Conservation (phyloP, 805 yeast species). For the Candida pseudofarinosa region DNA sequence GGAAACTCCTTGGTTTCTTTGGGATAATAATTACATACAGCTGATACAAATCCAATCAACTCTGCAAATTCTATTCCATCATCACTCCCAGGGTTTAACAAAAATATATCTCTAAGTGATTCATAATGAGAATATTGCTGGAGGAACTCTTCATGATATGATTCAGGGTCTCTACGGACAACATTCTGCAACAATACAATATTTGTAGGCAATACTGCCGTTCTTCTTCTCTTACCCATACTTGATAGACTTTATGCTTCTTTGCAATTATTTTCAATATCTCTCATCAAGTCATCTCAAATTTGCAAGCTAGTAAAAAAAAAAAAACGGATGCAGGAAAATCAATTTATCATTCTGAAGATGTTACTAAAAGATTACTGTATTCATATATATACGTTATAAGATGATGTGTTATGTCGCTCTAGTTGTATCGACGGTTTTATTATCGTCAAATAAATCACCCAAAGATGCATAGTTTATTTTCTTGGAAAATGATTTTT, state of each 20-base stretch:
- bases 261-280: background rate
- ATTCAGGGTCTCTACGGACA: conserved; percentile 89
- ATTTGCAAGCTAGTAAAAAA: background rate
- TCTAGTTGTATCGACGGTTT: conserved; percentile 4
- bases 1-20: conserved; percentile 85
- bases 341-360: too few relatives aligned
- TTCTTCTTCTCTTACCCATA: conserved; percentile 88
- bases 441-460: conserved; percentile 32
- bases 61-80: conserved; percentile 69
- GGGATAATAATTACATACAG: conserved; percentile 87
- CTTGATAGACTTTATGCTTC: background rate
- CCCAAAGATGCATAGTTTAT: conserved; percentile 84
- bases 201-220: conserved; percentile 89
- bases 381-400: background rate
- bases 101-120: conserved; percentile 81
- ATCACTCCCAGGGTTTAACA: conserved; percentile 62
- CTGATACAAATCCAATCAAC: conserved; percentile 84
- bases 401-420: too few relatives aligned
- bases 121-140: conserved; percentile 93
- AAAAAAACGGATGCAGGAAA: background rate
- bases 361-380: too few relatives aligned
- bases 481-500: conserved; percentile 78
- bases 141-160: conserved; percentile 89
- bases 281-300: background rate
- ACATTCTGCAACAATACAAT: conserved; percentile 87